These are phyloP conservation scores for Aspergillus carbonarius DNA, from an alignment of 2,329 filamentous ascomycete genomes.

Conservation along the genomic window DNA sequence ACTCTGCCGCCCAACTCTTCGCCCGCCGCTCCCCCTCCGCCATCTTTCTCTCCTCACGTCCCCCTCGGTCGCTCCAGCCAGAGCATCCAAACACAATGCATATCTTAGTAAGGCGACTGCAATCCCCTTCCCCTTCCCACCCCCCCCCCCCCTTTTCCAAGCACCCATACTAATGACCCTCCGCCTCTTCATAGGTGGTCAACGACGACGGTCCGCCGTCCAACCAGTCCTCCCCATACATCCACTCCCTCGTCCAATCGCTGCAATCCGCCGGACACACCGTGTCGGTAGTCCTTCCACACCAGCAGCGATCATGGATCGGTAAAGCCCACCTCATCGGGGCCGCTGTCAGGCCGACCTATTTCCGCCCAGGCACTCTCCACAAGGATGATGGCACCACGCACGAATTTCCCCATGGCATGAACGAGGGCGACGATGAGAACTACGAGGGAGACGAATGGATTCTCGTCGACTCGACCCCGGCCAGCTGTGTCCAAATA, in stretches of 20 bases:
- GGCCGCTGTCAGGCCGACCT: conserved; percentile 77
- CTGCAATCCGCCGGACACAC: conserved; percentile 74
- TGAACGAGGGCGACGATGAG: conserved; percentile 53
- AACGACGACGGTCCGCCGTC: conserved; percentile 84
- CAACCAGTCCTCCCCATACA: conserved; percentile 73
- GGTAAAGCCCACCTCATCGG: conserved; percentile 97
- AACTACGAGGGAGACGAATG: conserved; percentile 66
- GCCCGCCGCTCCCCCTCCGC: conserved; percentile 14
- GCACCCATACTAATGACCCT: conserved; percentile 5
- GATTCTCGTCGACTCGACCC: conserved; percentile 78
- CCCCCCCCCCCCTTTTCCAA: too few relatives aligned
- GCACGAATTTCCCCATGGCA: conserved; percentile 57
- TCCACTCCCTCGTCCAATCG: conserved; percentile 69
- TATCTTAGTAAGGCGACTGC: conserved; percentile 47
- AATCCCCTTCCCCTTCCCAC: too few relatives aligned
- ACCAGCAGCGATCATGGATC: conserved; percentile 95
- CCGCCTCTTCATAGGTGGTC: conserved; percentile 35
- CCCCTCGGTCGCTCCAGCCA: background rate
- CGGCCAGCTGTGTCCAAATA: conserved; percentile 78
- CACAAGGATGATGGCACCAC: conserved; percentile 66
- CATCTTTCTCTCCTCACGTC: conserved; percentile 17
- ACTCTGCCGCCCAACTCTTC: conserved; percentile 3
- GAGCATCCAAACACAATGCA: conserved; percentile 42
- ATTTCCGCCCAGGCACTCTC: conserved; percentile 70
- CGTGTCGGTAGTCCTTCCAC: conserved; percentile 89